Base-by-base conservation (phyloP, 2,329 filamentous ascomycete species). In the Phialemoniopsis sp. region DNA sequence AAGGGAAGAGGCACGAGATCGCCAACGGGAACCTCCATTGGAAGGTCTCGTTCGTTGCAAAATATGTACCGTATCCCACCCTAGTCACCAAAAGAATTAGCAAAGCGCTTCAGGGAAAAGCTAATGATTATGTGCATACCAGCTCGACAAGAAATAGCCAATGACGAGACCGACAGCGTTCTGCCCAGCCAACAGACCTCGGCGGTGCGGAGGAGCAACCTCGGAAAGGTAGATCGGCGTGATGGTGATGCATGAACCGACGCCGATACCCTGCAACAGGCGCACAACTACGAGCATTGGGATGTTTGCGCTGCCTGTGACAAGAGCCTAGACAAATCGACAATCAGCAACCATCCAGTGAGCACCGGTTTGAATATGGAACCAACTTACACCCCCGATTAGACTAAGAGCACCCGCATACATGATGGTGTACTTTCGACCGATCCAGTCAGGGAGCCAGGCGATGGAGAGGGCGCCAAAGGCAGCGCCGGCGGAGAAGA, bases 11-110 rank as follows among this genome's bases (percentile, higher is more conserved):
- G 26, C 53, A 58, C 45, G 70, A 67, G 35, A 71, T 60, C 0
- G 66, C 65, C 4, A 72, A 53, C 2, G 66, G 64, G 39, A 68
- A 67, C 12, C 63, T 49, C 64, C 66, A 69, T 17, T 34, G 17
- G 18, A 43, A 43, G 2, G 37, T 40, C 13, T 29, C 29, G 36
- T 40, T 29, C 5, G 30, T 40, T 13, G 41, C 14, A 29, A 19
- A 41, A 26, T 41, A 37, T 15, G 39, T 37, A 14, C 35, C 39
- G 30, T 41, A 41, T 8, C 39, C 35, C n/a, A 41, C 26, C 39
- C 35, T 36, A 12, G 4, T 38, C 12, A 14, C 14, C 14, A 10
- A 26, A 10, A 6, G 21, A 6, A 26, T 26, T 26, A 26, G 21
- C 21, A 26, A 10, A 10, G 10, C 10, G 10, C 10, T 10, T 26